Evolutionary conservation across 2,329 filamentous ascomycete genomes (phyloP).

Genomic region (Paracoccidioides lutzii): DNA sequence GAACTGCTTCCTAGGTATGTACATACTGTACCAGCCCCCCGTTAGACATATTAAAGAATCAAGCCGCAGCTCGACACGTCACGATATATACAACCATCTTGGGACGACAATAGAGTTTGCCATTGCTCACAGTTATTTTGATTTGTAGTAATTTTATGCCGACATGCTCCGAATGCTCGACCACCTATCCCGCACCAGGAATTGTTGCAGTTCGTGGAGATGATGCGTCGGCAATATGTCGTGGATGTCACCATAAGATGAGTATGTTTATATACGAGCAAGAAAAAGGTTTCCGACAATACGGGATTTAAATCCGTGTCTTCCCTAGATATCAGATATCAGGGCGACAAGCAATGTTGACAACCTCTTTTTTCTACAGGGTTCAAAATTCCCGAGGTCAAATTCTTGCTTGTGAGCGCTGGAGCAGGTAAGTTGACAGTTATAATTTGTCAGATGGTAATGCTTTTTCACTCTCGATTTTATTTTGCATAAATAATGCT

Average conservation of each 20-base stretch:
- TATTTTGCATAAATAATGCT: background rate
- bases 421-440: constrained; percentile 31
- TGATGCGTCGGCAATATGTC: constrained; percentile 59
- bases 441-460: constrained; percentile 4
- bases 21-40: background rate
- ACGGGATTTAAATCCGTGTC: constrained; percentile 2
- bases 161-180: constrained; percentile 65
- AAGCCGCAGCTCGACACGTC: background rate
- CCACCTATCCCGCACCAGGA: constrained; percentile 46
- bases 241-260: constrained; percentile 68
- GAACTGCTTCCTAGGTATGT: constrained; percentile 60
- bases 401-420: constrained; percentile 58
- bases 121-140: background rate
- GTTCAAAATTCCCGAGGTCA: constrained; percentile 64
- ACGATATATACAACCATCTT: background rate
- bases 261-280: constrained; percentile 29
- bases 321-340: background rate
- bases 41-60: background rate
- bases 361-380: constrained; percentile 21
- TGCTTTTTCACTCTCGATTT: background rate
- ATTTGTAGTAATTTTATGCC: constrained; percentile 56
- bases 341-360: background rate
- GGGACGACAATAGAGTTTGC: background rate
- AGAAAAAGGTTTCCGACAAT: constrained; percentile 2
- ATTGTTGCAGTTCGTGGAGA: constrained; percentile 63